Conservation (phyloP, 163 green algal species). For the Trebouxiophyceae sp. region DNA sequence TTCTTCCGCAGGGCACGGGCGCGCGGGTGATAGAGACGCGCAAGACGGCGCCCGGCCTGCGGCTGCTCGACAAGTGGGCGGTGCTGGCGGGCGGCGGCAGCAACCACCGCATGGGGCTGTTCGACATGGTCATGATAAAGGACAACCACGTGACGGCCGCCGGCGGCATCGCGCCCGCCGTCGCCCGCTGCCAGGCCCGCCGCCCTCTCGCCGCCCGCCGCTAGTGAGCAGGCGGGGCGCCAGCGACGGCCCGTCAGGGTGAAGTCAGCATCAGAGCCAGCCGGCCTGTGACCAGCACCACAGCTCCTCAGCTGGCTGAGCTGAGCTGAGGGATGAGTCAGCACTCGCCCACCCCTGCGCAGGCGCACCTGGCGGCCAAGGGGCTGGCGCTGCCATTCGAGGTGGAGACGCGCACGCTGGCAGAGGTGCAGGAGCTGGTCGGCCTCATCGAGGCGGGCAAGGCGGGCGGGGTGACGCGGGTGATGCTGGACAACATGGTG, state of each 20-base stretch:
- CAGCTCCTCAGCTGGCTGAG: not conserved
- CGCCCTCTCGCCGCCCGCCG: too few relatives aligned
- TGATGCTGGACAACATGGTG: slow-evolving; percentile 99
- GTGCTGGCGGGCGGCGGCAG: slow-evolving; percentile 89
- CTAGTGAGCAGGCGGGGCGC: too few relatives aligned
- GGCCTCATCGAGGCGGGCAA: slow-evolving; percentile 30
- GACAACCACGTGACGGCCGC: slow-evolving; percentile 98
- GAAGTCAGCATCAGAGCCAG: too few relatives aligned
- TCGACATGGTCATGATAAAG: slow-evolving; percentile 99
- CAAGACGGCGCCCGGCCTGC: slow-evolving; percentile 91
- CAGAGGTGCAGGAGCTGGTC: slow-evolving; percentile 81
- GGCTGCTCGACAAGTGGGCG: slow-evolving; percentile 97
- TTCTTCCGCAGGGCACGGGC: slow-evolving; percentile 12
- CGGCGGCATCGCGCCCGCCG: slow-evolving; percentile 70
- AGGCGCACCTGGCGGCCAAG: slow-evolving; percentile 47
- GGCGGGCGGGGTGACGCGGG: slow-evolving; percentile 35
- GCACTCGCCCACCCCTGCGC: too few relatives aligned
- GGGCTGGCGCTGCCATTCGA: slow-evolving; percentile 60
- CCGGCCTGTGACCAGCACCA: too few relatives aligned
- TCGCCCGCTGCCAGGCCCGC: slow-evolving; percentile 45
- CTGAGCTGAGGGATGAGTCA: too few relatives aligned
- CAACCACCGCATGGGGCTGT: slow-evolving; percentile 97
- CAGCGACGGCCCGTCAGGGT: too few relatives aligned
- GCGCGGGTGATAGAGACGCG: slow-evolving; percentile 86
- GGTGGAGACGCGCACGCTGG: slow-evolving; percentile 89